These are phyloP conservation scores for Parathielavia hyrcaniae DNA, from an alignment of 495 filamentous ascomycete genomes.

Conservation along the genomic window DNA sequence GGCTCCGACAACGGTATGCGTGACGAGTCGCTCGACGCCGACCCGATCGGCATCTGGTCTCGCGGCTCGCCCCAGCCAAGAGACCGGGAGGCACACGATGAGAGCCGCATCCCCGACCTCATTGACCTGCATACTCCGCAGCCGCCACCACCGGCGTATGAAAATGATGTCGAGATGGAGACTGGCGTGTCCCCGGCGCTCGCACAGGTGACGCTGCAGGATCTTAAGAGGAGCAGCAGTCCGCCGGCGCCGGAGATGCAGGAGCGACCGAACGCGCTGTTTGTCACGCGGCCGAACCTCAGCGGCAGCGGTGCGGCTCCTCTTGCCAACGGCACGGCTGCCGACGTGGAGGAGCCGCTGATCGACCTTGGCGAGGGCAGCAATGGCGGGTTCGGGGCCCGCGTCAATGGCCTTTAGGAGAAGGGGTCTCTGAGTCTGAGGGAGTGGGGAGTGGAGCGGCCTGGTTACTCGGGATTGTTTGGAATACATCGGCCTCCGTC, in stretches of 20 bases:
- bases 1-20: constrained; percentile 28
- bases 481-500: no score
- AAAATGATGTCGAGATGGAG: constrained; percentile 12
- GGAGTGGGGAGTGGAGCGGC: neutral
- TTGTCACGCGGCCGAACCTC: constrained; percentile 6
- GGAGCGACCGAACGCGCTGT: constrained; percentile 25
- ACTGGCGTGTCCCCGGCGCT: constrained; percentile 3
- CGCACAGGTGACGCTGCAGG: constrained; percentile 19
- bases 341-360: neutral
- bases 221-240: constrained; percentile 4
- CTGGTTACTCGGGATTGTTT: no score
- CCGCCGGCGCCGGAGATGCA: constrained; percentile 34
- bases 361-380: neutral
- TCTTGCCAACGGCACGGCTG: neutral
- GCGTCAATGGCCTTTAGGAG: neutral
- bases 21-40: constrained; percentile 17
- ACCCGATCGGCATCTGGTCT: neutral
- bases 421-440: neutral
- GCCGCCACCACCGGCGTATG: neutral
- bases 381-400: neutral
- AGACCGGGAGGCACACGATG: neutral
- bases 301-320: neutral
- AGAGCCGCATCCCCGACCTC: neutral
- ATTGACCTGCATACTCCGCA: neutral
- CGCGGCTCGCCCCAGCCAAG: neutral